A percentile compares a stretch with the other conserved stretches of the same genome.
Conservation (phyloP, 1,284 basidiomycete genomes). For the Fistulinella cinereoalba region DNA sequence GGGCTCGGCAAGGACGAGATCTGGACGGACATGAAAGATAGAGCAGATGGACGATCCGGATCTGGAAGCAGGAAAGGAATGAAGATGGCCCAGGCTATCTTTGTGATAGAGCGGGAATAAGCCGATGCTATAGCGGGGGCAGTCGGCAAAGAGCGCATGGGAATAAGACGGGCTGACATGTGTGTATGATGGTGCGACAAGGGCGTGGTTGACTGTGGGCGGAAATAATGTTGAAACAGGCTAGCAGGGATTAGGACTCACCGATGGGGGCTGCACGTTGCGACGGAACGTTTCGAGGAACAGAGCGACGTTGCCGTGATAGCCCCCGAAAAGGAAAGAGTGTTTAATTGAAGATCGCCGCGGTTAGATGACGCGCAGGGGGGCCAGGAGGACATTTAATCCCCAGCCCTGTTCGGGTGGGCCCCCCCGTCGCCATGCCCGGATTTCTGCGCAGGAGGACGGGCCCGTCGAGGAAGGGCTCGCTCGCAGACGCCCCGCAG, state of each 20-base stretch:
- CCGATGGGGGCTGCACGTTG: too few species aligned
- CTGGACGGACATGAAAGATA: slow-evolving; percentile 13
- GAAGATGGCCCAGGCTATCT: too few species aligned
- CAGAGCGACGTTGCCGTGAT: slow-evolving; percentile 6
- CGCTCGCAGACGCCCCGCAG: background rate
- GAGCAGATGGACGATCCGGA: slow-evolving; percentile 3
- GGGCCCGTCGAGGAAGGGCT: slow-evolving; percentile 1
- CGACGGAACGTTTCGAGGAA: slow-evolving; percentile 15
- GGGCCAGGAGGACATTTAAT: too few species aligned
- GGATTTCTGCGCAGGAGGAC: slow-evolving; percentile 50
- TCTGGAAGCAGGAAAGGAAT: slow-evolving; percentile 8
- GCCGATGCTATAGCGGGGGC: slow-evolving; percentile 1
- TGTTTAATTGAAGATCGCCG: slow-evolving; percentile 19
- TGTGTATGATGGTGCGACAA: slow-evolving; percentile 12
- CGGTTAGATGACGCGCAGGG: slow-evolving; percentile 6
- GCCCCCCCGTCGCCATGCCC: slow-evolving; percentile 39
- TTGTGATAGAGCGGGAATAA: slow-evolving; percentile 11
- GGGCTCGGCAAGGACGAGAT: slow-evolving; percentile 4
- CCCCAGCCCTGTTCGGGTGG: too few species aligned
- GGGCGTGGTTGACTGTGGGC: slow-evolving; percentile 12
- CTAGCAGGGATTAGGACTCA: too few species aligned
- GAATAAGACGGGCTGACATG: slow-evolving; percentile 6
- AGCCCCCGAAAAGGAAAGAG: slow-evolving; percentile 7
- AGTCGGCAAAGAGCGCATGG: slow-evolving; percentile 10
- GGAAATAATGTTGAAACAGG: slow-evolving; percentile 13